Evolutionary conservation across 306 rosid species (phyloP).

Genomic region (Cicer judaicum): DNA sequence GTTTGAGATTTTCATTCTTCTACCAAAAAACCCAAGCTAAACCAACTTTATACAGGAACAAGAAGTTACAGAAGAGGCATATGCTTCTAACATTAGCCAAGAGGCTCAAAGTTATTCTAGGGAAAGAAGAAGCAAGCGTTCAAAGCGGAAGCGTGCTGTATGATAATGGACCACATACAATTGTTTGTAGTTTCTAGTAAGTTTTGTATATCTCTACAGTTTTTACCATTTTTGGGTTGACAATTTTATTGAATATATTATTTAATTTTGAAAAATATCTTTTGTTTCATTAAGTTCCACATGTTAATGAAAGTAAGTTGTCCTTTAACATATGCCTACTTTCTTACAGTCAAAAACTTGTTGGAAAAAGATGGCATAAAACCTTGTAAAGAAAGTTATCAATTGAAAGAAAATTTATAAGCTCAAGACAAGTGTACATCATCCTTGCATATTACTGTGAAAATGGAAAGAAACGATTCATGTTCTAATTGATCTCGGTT

Average conservation of each 20-base stretch:
- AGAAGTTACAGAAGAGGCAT: constrained; percentile 66
- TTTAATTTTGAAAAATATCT: constrained; percentile 37
- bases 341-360: constrained; percentile 4
- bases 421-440: not conserved
- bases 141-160: constrained; percentile 87
- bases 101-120: constrained; percentile 64
- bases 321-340: constrained; percentile 29
- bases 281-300: constrained; percentile 18
- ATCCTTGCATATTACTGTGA: not conserved
- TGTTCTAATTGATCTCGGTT: not conserved
- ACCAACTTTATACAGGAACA: constrained; percentile 59
- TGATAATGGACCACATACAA: constrained; percentile 48
- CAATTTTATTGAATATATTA: constrained; percentile 60
- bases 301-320: constrained; percentile 16
- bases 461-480: not conserved
- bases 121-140: constrained; percentile 94
- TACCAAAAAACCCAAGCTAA: constrained; percentile 41
- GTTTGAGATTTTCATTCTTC: constrained; percentile 17
- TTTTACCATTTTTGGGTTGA: constrained; percentile 62
- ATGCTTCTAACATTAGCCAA: constrained; percentile 59
- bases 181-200: constrained; percentile 72
- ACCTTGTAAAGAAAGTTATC: constrained; percentile 1
- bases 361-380: not conserved
- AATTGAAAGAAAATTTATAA: not conserved
- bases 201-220: constrained; percentile 65